A percentile compares a stretch with the other conserved stretches of the same genome.
Evolutionary conservation across 1,139 yeast genomes (phyloP).

Genomic region (Suzukiozyma palmioleophila): DNA sequence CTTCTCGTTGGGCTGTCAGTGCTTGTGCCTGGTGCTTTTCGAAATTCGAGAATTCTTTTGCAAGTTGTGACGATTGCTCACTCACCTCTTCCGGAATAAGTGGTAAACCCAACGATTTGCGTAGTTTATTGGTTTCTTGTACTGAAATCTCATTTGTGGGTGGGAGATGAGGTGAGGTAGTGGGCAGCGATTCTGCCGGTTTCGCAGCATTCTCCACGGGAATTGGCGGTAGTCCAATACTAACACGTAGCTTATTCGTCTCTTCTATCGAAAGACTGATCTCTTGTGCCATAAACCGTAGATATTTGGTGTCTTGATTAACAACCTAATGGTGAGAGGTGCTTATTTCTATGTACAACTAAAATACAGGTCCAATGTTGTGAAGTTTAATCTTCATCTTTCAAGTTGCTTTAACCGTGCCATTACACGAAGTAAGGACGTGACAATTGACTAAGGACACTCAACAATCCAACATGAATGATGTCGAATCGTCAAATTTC

Average conservation of each 20-base stretch:
- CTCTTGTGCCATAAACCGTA: conserved; percentile 17
- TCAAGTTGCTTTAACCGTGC: background rate
- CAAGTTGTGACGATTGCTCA: background rate
- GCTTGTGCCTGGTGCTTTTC: conserved; percentile 5
- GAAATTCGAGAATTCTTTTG: background rate
- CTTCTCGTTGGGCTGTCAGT: conserved; percentile 9
- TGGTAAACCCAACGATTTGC: conserved; percentile 45
- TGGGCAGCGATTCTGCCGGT: background rate
- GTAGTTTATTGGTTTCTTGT: conserved; percentile 50
- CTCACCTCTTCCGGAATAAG: conserved; percentile 28
- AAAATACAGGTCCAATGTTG: conserved; percentile 2
- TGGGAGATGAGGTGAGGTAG: background rate
- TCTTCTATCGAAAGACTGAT: conserved; percentile 33
- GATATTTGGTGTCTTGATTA: background rate
- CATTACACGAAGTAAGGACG: background rate
- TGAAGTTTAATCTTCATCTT: background rate
- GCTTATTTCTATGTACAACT: background rate
- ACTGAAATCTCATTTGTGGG: conserved; percentile 26
- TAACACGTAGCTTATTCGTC: conserved; percentile 32
- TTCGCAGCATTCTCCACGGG: conserved; percentile 11
- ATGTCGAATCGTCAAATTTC: background rate
- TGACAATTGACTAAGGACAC: background rate
- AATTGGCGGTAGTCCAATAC: conserved; percentile 29
- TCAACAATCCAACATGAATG: background rate
- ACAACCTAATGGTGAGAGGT: background rate